These are phyloP conservation scores for Hymenoscyphus repandus DNA, from an alignment of 2,329 filamentous ascomycete genomes.

Conservation along the genomic window DNA sequence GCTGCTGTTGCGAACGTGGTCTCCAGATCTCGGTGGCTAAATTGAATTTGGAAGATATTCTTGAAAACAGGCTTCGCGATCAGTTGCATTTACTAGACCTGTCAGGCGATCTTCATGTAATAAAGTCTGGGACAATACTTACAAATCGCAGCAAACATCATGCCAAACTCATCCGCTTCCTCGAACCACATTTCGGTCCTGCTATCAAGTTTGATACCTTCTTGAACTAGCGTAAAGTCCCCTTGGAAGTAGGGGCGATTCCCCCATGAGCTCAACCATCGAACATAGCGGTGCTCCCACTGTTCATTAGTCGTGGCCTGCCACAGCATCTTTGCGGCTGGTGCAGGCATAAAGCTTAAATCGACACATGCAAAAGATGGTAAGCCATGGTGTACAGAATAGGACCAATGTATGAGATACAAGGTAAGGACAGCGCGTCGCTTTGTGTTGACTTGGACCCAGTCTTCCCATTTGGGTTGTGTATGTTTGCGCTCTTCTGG, in stretches of 20 bases:
- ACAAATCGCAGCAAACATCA: conserved; percentile 36
- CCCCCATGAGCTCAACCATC: conserved; percentile 34
- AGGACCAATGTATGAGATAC: conserved; percentile 36
- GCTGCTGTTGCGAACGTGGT: too few relatives aligned
- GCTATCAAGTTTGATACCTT: conserved; percentile 29
- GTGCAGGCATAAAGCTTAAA: conserved; percentile 35
- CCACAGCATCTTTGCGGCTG: conserved; percentile 37
- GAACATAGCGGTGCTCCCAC: conserved; percentile 32
- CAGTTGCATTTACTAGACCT: conserved; percentile 1
- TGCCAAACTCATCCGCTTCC: conserved; percentile 38
- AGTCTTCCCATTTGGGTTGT: conserved; percentile 33
- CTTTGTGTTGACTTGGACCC: conserved; percentile 50
- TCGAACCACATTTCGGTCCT: conserved; percentile 37
- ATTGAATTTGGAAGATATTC: too few relatives aligned
- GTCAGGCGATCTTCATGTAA: background rate
- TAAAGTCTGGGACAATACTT: conserved; percentile 10
- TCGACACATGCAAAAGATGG: conserved; percentile 34
- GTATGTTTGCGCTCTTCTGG: conserved; percentile 31
- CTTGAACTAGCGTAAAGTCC: conserved; percentile 30
- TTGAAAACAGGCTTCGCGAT: background rate
- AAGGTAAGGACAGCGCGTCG: conserved; percentile 38
- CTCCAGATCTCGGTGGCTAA: too few relatives aligned
- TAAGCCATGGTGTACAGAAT: conserved; percentile 32
- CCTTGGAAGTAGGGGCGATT: conserved; percentile 28
- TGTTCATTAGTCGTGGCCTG: conserved; percentile 29